A percentile compares a stretch with the other conserved stretches of the same genome.
Conservation (phyloP, 192 early-diverging fungal genomes). For the Coemansia aciculifera region DNA sequence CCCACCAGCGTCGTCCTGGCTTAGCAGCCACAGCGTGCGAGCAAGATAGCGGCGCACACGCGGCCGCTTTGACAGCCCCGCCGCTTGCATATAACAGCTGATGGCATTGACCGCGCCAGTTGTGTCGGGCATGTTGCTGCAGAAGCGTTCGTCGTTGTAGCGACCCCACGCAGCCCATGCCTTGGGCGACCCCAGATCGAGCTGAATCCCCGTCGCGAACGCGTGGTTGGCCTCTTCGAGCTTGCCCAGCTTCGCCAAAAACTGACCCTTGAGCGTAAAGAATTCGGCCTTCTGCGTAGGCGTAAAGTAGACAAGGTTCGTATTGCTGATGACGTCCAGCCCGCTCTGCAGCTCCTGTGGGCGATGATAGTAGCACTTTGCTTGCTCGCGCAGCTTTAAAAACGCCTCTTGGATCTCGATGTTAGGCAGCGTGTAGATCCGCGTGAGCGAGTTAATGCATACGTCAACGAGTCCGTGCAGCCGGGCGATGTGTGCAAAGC, state of each 20-base stretch:
- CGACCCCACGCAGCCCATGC: constrained; percentile 97
- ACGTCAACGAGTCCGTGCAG: constrained; percentile 96
- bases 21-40: constrained; percentile 91
- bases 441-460: constrained; percentile 86
- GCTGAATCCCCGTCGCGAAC: constrained; percentile 87
- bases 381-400: constrained; percentile 93
- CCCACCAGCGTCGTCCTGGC: constrained; percentile 78
- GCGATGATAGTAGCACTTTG: constrained; percentile 94
- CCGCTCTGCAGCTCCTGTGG: constrained; percentile 86
- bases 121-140: constrained; percentile 77
- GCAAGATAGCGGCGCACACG: constrained; percentile 89
- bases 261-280: constrained; percentile 93
- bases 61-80: constrained; percentile 81
- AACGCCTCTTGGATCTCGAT: constrained; percentile 99
- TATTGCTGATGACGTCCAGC: constrained; percentile 98
- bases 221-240: constrained; percentile 86
- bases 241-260: constrained; percentile 83
- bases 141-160: constrained; percentile 91
- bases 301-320: constrained; percentile 95
- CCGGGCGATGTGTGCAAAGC: constrained; percentile 95
- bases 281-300: constrained; percentile 95
- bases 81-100: constrained; percentile 94
- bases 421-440: constrained; percentile 98
- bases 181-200: constrained; percentile 85
- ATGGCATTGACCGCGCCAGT: constrained; percentile 85